phyloP scores from a whole-genome alignment of 1,284 basidiomycete genomes.

The Microbotryomycetes sp. region DNA sequence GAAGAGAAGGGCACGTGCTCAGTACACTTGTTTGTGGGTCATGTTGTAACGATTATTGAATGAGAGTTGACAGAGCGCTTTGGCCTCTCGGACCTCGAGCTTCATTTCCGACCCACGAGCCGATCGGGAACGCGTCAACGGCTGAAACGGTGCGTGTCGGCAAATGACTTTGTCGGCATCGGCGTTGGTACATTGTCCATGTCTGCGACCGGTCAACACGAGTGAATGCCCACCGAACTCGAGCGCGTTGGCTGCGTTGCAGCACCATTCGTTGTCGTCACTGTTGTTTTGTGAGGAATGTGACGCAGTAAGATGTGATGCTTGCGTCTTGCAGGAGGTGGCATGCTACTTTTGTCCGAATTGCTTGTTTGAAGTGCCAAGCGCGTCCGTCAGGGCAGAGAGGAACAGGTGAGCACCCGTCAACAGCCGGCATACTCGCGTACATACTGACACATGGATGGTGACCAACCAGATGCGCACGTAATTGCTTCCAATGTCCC shows the following conservation, averaged over 20 bases:
- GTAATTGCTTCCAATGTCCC: conserved; percentile 96
- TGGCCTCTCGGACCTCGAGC: neutral
- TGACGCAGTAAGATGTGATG: conserved; percentile 84
- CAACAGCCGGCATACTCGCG: neutral
- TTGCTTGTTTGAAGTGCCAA: conserved; percentile 97
- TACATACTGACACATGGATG: neutral
- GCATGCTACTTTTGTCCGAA: conserved; percentile 97
- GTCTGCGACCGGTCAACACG: conserved; percentile 27
- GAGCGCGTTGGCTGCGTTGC: conserved; percentile 17
- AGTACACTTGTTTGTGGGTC: neutral
- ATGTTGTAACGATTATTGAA: neutral
- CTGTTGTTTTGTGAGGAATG: conserved; percentile 99
- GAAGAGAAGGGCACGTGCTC: too few species aligned
- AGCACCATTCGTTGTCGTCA: conserved; percentile 70
- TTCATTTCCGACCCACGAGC: neutral
- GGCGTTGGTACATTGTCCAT: conserved; percentile 45
- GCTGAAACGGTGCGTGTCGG: too few species aligned
- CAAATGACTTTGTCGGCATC: neutral
- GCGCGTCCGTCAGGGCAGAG: conserved; percentile 88
- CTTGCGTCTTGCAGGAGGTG: conserved; percentile 85
- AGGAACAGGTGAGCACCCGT: conserved; percentile 65
- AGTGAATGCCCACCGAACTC: conserved; percentile 18
- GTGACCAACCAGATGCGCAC: conserved; percentile 64
- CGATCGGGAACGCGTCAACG: too few species aligned
- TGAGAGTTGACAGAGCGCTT: neutral